Conservation (phyloP, 2,329 filamentous ascomycete species). For the Coniochaeta ligniaria region DNA sequence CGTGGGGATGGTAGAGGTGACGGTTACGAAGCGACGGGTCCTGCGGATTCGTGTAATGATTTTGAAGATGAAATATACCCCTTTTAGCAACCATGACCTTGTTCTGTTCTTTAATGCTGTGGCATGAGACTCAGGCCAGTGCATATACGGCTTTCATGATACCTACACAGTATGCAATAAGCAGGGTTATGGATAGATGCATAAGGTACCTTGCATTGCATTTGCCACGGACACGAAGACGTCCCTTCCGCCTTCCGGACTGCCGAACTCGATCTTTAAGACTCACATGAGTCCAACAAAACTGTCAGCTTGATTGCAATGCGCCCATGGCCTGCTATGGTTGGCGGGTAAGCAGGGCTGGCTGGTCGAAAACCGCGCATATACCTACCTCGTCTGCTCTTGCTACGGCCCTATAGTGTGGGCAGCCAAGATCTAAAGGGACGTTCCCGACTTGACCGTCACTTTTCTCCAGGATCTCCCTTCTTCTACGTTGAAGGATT, state of each 20-base stretch:
- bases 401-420: not conserved
- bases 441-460: not conserved
- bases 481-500: too few relatives aligned
- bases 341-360: not conserved
- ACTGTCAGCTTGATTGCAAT: not conserved
- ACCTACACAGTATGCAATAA: too few relatives aligned
- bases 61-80: not conserved
- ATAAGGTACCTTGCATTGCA: not conserved
- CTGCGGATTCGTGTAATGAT: not conserved
- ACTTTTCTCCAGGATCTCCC: too few relatives aligned
- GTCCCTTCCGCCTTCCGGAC: too few relatives aligned
- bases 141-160: not conserved
- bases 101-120: not conserved
- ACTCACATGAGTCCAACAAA: not conserved
- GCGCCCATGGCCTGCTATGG: not conserved
- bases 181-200: too few relatives aligned
- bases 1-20: conserved; percentile 80
- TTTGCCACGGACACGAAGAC: not conserved
- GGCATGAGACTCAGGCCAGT: not conserved
- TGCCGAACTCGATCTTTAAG: not conserved
- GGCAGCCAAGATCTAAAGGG: not conserved
- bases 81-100: not conserved
- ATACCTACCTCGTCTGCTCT: not conserved
- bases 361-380: not conserved
- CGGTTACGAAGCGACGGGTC: not conserved